These are phyloP conservation scores for Beauveria sp. DNA, from an alignment of 2,329 filamentous ascomycete genomes.

Conservation along the genomic window DNA sequence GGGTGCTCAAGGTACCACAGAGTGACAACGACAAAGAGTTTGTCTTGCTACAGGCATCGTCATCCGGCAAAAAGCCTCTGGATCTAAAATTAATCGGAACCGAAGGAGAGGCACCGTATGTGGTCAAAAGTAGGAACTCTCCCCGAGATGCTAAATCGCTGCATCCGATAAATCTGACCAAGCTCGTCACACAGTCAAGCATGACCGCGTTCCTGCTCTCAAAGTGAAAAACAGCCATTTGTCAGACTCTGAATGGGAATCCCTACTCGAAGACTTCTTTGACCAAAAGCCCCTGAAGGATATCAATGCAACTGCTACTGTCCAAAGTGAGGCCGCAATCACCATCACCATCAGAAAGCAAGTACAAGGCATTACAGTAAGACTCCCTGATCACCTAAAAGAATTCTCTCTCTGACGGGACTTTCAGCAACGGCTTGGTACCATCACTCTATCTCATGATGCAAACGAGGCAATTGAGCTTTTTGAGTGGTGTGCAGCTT, in stretches of 20 bases:
- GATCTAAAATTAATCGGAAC: constrained; percentile 63
- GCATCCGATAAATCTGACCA: constrained; percentile 11
- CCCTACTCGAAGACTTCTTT: constrained; percentile 50
- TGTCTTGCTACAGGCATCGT: constrained; percentile 53
- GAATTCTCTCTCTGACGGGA: background rate
- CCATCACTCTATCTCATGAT: constrained; percentile 49
- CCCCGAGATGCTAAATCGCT: constrained; percentile 9
- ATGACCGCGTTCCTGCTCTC: constrained; percentile 45
- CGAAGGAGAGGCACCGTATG: constrained; percentile 56
- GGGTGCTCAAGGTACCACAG: constrained; percentile 9
- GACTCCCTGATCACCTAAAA: constrained; percentile 13
- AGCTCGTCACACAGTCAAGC: constrained; percentile 39
- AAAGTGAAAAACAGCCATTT: constrained; percentile 47
- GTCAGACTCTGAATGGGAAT: constrained; percentile 58
- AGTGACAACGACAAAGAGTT: constrained; percentile 23
- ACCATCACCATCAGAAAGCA: constrained; percentile 58
- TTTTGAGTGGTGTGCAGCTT: constrained; percentile 62
- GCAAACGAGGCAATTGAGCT: constrained; percentile 53
- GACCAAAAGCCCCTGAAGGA: constrained; percentile 42
- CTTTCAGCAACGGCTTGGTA: constrained; percentile 59
- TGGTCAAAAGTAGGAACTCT: constrained; percentile 44
- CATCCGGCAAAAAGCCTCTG: constrained; percentile 43
- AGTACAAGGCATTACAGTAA: constrained; percentile 60
- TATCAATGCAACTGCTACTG: constrained; percentile 53
- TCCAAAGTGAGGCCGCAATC: constrained; percentile 44